Conservation (phyloP, 1,139 yeast species). For the Taiozyma sp. region DNA sequence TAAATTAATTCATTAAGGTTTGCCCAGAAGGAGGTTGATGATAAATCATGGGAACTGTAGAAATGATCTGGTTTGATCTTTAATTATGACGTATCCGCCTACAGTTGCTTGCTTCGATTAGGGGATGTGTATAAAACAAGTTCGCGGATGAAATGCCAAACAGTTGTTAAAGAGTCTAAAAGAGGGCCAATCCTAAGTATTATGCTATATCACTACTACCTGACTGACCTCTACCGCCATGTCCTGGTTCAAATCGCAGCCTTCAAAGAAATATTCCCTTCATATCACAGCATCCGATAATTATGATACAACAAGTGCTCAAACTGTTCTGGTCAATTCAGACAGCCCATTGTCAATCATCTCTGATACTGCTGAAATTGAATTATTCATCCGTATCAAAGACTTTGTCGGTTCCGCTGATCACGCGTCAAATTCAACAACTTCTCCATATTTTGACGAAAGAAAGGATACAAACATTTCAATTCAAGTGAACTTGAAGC, state of each 20-base stretch:
- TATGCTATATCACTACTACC: too few species aligned
- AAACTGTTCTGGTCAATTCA: constrained; percentile 40
- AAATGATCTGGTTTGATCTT: too few species aligned
- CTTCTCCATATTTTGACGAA: constrained; percentile 12
- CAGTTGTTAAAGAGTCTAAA: too few species aligned
- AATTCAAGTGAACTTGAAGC: constrained; percentile 17
- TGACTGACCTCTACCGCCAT: neutral
- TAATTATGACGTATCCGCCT: too few species aligned
- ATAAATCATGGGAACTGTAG: too few species aligned
- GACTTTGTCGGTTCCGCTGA: constrained; percentile 42
- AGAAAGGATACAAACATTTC: constrained; percentile 17
- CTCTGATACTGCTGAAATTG: constrained; percentile 37
- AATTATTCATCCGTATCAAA: constrained; percentile 36
- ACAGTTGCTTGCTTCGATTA: too few species aligned
- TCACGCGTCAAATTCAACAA: constrained; percentile 28
- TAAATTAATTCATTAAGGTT: too few species aligned
- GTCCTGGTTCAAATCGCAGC: constrained; percentile 2
- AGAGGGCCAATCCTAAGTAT: too few species aligned
- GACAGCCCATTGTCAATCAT: constrained; percentile 33
- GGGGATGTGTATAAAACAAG: too few species aligned
- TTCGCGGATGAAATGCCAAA: too few species aligned
- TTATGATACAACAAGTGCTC: constrained; percentile 15
- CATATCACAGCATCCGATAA: constrained; percentile 13
- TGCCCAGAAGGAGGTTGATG: too few species aligned
- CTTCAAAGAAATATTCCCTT: neutral